Percentiles rank a stretch among this genome's conserved stretches.
Conservation (phyloP, 192 early-diverging fungal species). For the Cladochytrium replicatum region DNA sequence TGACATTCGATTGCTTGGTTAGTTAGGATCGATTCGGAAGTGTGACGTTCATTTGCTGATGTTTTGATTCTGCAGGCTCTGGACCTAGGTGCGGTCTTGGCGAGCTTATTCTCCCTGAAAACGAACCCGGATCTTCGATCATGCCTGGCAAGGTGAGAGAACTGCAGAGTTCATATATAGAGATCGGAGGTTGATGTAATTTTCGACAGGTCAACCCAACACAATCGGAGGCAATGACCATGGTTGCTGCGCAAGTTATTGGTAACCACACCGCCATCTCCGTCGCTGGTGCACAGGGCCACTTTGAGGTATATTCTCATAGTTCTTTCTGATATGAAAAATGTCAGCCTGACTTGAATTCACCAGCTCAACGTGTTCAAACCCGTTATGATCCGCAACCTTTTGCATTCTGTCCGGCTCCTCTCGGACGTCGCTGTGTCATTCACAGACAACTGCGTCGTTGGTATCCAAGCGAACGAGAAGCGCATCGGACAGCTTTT, state of each 20-base stretch:
- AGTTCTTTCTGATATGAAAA: not conserved
- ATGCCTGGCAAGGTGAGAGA: slow-evolving; percentile 89
- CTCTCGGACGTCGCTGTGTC: slow-evolving; percentile 74
- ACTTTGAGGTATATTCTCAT: slow-evolving; percentile 93
- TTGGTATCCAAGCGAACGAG: slow-evolving; percentile 89
- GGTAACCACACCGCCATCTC: slow-evolving; percentile 95
- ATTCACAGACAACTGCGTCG: slow-evolving; percentile 94
- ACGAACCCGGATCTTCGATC: slow-evolving; percentile 98
- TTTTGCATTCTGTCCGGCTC: slow-evolving; percentile 87
- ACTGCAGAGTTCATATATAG: not conserved
- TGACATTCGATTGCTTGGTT: slow-evolving; percentile 88
- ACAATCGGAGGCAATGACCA: slow-evolving; percentile 98
- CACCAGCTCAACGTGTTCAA: slow-evolving; percentile 97
- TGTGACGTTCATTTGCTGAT: not conserved
- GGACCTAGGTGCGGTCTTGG: slow-evolving; percentile 97
- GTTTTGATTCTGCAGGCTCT: slow-evolving; percentile 39
- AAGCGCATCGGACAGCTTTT: slow-evolving; percentile 76
- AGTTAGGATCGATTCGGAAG: not conserved
- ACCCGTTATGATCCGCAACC: slow-evolving; percentile 97
- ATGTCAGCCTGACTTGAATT: not conserved
- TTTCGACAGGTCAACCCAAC: slow-evolving; percentile 80
- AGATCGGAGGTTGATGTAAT: not conserved
- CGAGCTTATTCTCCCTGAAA: slow-evolving; percentile 92
- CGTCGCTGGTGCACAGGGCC: slow-evolving; percentile 88
- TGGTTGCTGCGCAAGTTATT: slow-evolving; percentile 98